These are phyloP conservation scores for Mycosphaerelloides madeirae DNA, from an alignment of 2,329 filamentous ascomycete genomes.

Conservation along the genomic window DNA sequence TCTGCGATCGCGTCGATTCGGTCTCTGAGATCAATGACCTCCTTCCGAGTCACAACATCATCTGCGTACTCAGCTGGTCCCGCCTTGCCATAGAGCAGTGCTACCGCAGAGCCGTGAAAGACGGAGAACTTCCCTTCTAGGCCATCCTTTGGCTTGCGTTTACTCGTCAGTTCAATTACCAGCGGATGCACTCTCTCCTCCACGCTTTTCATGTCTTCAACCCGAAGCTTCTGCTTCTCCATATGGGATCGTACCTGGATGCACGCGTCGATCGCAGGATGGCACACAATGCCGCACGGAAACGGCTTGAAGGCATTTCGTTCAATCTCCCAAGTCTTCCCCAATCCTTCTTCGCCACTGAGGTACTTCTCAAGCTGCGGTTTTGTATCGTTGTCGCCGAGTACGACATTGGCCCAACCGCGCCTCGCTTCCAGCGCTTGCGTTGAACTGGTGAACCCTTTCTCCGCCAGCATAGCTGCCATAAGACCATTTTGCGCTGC, in stretches of 20 bases:
- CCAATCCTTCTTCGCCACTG: slow-evolving; percentile 24
- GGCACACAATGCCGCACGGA: slow-evolving; percentile 55
- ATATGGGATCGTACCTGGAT: slow-evolving; percentile 44
- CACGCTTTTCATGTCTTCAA: slow-evolving; percentile 37
- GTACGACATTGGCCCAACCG: slow-evolving; percentile 52
- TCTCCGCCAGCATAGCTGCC: slow-evolving; percentile 43
- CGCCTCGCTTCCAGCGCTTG: slow-evolving; percentile 49
- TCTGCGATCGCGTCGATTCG: slow-evolving; percentile 44
- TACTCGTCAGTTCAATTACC: slow-evolving; percentile 51
- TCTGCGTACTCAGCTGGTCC: slow-evolving; percentile 51
- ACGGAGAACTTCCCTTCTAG: slow-evolving; percentile 54
- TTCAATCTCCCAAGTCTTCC: slow-evolving; percentile 47
- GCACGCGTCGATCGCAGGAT: slow-evolving; percentile 52
- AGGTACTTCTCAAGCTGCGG: slow-evolving; percentile 40
- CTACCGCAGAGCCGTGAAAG: slow-evolving; percentile 51
- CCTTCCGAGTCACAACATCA: slow-evolving; percentile 39
- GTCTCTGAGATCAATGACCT: slow-evolving; percentile 42
- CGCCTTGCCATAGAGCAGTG: slow-evolving; percentile 48
- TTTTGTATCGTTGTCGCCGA: slow-evolving; percentile 30
- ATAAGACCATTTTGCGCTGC: slow-evolving; percentile 51
- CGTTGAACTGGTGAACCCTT: slow-evolving; percentile 48
- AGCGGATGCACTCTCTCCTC: slow-evolving; percentile 48
- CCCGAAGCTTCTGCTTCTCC: slow-evolving; percentile 25
- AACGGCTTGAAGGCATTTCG: slow-evolving; percentile 55
- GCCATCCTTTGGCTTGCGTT: slow-evolving; percentile 46